Conservation (phyloP, 2,329 filamentous ascomycete genomes). For the Piedraia hortae region DNA sequence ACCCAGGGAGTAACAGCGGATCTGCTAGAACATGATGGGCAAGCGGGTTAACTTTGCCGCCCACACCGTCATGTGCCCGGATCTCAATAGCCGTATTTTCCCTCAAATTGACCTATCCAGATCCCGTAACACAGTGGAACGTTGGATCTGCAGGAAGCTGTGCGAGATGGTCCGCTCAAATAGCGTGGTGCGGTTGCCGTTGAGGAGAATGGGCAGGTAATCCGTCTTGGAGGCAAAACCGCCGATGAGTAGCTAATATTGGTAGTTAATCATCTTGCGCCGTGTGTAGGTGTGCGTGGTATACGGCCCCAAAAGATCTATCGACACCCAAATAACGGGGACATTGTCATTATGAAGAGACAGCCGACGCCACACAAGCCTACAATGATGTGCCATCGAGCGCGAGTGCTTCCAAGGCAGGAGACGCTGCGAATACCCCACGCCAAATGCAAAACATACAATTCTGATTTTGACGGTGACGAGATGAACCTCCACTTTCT, state of each 20-base stretch:
- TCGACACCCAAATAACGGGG: conserved; percentile 78
- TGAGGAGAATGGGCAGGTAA: conserved; percentile 42
- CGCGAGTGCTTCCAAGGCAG: conserved; percentile 77
- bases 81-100: conserved; percentile 93
- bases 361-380: conserved; percentile 95
- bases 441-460: conserved; percentile 94
- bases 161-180: conserved; percentile 45
- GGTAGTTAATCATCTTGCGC: conserved; percentile 42
- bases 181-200: conserved; percentile 73
- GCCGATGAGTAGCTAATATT: conserved; percentile 46
- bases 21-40: conserved; percentile 87
- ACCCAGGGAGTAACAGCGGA: too few relatives aligned
- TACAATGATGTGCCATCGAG: conserved; percentile 89
- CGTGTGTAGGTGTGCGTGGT: conserved; percentile 53
- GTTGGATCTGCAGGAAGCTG: conserved; percentile 47
- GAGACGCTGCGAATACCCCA: conserved; percentile 95
- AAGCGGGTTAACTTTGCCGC: conserved; percentile 98
- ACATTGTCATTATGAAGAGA: conserved; percentile 91
- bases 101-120: conserved; percentile 85
- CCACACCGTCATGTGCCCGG: conserved; percentile 87
- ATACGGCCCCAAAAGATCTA: conserved; percentile 77
- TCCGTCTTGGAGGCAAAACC: conserved; percentile 32
- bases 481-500: conserved; percentile 99
- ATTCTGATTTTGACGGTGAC: conserved; percentile 95
- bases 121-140: conserved; percentile 63